Base-by-base conservation (phyloP, 2,329 filamentous ascomycete genomes). In the Clarireedia homoeocarpa region DNA sequence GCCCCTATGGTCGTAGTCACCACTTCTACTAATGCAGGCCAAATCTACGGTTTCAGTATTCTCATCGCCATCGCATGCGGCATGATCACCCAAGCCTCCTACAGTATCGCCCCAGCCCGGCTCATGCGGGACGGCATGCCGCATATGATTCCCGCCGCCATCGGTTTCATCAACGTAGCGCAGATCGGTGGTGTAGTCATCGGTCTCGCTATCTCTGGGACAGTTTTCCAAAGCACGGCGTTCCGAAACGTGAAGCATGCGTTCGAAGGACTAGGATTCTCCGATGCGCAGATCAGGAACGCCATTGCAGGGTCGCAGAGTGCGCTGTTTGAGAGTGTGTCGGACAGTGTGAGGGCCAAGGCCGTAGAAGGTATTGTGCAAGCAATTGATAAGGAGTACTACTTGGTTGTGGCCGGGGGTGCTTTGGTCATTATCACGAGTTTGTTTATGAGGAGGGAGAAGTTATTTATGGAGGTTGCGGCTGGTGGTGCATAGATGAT, bases 1-100 rank as follows among this genome's bases (percentile, higher is more conserved):
- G 60, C 57, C 3, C 58, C 63, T 9, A 62, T 68, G 58, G 61
- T 63, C 46, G 66, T 67, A 20, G 61, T 71, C 26, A 57, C 59
- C 2, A 49, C 58, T 0, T 47, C 49, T 4, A 67, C 70, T 1
- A 51, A 56, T 4, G 60, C 58, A 2, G 60, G 60, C 3, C 53
- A 62, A 14, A 65, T 71, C 1, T 71, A 72, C 54, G 71, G 70
- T 1, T 69, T 66, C 55, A 63, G 59, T 1, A 63, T 74, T 9
- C 59, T 77, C 0, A 57, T 75, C 0, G 75, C 70, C 2, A 57
- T 71, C 5, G 74, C 74, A 0, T 65, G 67, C 1, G 74, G 73
- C 58, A 66, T 65, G 5, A 64, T 34, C 27, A 54, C 56, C 15
- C 58, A 61, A 47, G 42, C 42, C 2, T 51, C 39, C 24, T 60